Percentiles rank a stretch among this genome's conserved stretches.
Conservation (phyloP, 2,329 filamentous ascomycete species). For the Exophiala alcalophila region DNA sequence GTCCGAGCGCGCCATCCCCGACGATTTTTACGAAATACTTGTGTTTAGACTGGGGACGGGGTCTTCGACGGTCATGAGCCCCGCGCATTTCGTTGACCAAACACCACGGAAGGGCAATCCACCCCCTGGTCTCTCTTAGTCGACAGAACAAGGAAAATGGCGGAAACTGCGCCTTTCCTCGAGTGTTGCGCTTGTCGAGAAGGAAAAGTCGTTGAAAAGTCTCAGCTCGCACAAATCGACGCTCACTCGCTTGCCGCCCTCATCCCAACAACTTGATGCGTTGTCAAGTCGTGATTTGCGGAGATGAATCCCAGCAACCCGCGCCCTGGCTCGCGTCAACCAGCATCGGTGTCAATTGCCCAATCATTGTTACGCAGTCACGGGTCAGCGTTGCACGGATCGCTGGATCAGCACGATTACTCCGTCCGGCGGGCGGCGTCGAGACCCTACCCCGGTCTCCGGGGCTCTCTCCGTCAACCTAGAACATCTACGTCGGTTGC, state of each 20-base stretch:
- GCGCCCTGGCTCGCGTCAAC: constrained; percentile 6
- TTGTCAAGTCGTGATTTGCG: constrained; percentile 27
- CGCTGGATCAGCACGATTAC: constrained; percentile 12
- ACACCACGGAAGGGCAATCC: too few relatives aligned
- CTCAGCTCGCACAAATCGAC: constrained; percentile 13
- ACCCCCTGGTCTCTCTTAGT: too few relatives aligned
- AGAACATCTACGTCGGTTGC: constrained; percentile 11
- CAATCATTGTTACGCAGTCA: constrained; percentile 16
- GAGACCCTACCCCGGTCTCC: too few relatives aligned
- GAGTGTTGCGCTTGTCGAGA: too few relatives aligned
- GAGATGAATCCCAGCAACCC: constrained; percentile 15
- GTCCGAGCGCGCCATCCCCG: too few relatives aligned
- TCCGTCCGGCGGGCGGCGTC: constrained; percentile 6
- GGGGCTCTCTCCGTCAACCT: constrained; percentile 2
- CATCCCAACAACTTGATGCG: constrained; percentile 21
- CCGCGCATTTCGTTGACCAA: too few relatives aligned
- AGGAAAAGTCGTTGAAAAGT: too few relatives aligned
- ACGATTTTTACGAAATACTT: too few relatives aligned
- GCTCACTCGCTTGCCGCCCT: constrained; percentile 12
- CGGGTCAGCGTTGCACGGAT: constrained; percentile 18
- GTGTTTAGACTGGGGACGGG: too few relatives aligned
- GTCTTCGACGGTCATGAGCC: too few relatives aligned
- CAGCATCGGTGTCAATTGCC: constrained; percentile 10
- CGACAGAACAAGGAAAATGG: too few relatives aligned
- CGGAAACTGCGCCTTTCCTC: too few relatives aligned